phyloP scores from a whole-genome alignment of 129 eudicot species.

The Erigeron canadensis region DNA sequence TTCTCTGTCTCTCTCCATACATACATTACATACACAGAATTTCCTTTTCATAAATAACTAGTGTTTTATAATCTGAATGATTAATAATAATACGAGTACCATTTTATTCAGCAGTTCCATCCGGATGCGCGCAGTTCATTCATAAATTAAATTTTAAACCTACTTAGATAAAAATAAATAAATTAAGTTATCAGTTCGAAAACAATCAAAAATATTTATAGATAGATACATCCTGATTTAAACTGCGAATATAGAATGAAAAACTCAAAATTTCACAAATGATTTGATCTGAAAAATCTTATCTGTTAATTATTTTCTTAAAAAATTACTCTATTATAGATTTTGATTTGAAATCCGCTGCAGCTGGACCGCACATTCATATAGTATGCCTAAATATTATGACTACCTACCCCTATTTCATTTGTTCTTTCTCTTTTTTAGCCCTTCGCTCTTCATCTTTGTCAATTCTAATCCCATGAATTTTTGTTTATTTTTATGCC shows the following conservation, averaged over 20 bases:
- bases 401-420: constrained; percentile 3
- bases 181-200: no score
- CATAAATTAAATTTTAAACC: no score
- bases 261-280: no score
- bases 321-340: constrained; percentile 18
- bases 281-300: no score
- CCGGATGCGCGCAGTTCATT: no score
- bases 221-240: no score
- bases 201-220: no score
- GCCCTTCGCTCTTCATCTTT: not conserved
- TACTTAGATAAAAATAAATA: no score
- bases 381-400: constrained; percentile 16
- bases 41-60: not conserved
- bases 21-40: not conserved
- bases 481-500: not conserved
- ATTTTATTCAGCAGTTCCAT: no score
- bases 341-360: constrained; percentile 31
- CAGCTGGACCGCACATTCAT: constrained; percentile 39
- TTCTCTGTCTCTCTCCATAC: constrained; percentile 20
- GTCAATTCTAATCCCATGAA: not conserved
- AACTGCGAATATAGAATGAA: no score
- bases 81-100: no score
- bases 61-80: constrained; percentile 31
- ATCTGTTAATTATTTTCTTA: not conserved
- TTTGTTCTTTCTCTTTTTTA: not conserved